Evolutionary conservation across 176 grass and related monocot genomes (phyloP).

Genomic region (Triticum turgidum): DNA sequence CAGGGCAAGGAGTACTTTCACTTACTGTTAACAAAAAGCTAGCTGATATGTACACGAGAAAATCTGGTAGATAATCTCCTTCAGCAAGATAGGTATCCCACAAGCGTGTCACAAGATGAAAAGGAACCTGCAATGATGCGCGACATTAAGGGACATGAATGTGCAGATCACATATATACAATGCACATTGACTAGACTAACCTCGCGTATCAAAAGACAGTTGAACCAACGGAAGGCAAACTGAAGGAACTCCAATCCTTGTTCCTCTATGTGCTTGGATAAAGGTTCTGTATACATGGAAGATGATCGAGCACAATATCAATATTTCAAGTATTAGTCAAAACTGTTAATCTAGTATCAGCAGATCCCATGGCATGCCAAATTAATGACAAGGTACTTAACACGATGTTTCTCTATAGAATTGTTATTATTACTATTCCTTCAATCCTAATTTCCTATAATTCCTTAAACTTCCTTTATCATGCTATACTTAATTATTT

Average conservation of each 20-base stretch:
- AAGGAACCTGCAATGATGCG: constrained; percentile 61
- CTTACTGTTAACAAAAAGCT: constrained; percentile 98
- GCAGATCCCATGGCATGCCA: neutral
- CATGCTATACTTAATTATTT: neutral
- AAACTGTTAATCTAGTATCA: neutral
- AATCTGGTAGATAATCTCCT: constrained; percentile 91
- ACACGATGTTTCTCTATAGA: neutral
- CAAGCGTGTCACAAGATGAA: constrained; percentile 86
- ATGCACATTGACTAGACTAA: constrained; percentile 6
- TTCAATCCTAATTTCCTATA: neutral
- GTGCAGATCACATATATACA: neutral
- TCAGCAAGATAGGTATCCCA: constrained; percentile 98
- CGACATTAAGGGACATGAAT: neutral
- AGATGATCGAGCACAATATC: constrained; percentile 2
- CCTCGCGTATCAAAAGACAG: constrained; percentile 97
- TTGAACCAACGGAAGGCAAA: constrained; percentile 99
- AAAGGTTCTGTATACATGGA: constrained; percentile 63
- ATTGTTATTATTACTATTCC: neutral
- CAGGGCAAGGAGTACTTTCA: neutral
- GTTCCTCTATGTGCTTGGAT: constrained; percentile 93
- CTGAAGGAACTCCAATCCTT: constrained; percentile 98
- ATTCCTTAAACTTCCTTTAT: neutral
- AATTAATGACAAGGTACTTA: neutral
- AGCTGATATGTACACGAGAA: constrained; percentile 97
- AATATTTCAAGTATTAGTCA: neutral